Base-by-base conservation (phyloP, 2,329 filamentous ascomycete genomes). In the Elsinoe necatrix region DNA sequence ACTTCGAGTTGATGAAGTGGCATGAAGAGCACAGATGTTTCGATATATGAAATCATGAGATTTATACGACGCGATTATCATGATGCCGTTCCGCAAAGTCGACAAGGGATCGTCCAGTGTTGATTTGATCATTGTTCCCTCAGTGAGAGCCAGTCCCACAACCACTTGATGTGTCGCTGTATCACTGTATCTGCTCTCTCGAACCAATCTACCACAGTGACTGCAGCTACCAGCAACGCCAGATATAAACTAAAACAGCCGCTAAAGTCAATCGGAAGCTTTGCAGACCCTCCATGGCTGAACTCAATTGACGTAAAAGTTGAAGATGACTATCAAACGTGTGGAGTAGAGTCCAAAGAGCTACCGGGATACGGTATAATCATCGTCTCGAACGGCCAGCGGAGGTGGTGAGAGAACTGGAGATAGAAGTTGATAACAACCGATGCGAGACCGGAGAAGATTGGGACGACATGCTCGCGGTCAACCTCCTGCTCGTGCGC, bases 301-400 rank as follows among this genome's bases (percentile, higher is more conserved):
- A 16, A 50, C 20, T 5, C 14, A 25, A 18, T 50, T 34, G 14
- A 16, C 8, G 9, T 31, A 31, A 23, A 50, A 12, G 12, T 11
- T 16, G 9, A 25, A 27, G 23, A 41, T 25, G 1, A 77, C 73
- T 2, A 79, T 77, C 0, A 80, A 79, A 64, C 84, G 81, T 71
- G 83, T 77, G 12, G 84, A 73, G 65, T 84, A 84, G 23, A 84
- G 65, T 51, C 79, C 76, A 64, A 81, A 84, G 61, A 84, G 77
- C 64, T 77, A 77, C 58, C 81, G 4, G 84, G 69, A 66, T 83
- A 84, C n/a, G 16, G 31, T 21, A 41, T 39, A 14, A 54, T 39
- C 6, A 16, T 6, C 8, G 35, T 37, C 35, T 54, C 48, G 48
- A 54, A 37, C 16, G 48, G 48, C 35, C 48, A 34, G 23, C 43